phyloP scores from a whole-genome alignment of 495 filamentous ascomycete species.

The Extremus antarcticus region DNA sequence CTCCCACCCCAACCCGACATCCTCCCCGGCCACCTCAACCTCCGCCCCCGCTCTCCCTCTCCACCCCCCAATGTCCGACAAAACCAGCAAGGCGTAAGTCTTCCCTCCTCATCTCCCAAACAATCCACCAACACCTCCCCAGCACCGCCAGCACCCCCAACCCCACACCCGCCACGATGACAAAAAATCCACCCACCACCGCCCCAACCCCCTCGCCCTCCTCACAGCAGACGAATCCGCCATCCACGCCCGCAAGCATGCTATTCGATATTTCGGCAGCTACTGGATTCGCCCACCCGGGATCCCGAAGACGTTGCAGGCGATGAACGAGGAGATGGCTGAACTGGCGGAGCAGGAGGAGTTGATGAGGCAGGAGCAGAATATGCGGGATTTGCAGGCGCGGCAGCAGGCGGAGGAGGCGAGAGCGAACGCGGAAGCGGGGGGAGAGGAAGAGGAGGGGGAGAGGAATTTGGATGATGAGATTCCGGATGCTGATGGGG shows the following conservation, averaged over 20 bases:
- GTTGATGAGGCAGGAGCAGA: conserved; percentile 26
- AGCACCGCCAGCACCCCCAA: conserved; percentile 14
- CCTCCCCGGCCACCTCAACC: conserved; percentile 10
- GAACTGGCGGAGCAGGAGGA: conserved; percentile 33
- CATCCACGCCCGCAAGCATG: conserved; percentile 30
- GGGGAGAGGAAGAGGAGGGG: conserved; percentile 10
- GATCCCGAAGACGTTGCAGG: conserved; percentile 35
- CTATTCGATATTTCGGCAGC: conserved; percentile 32
- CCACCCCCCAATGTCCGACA: conserved; percentile 10
- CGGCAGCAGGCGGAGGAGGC: conserved; percentile 22
- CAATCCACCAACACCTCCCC: too few relatives aligned
- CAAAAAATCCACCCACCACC: conserved; percentile 6
- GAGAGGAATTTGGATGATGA: conserved; percentile 14
- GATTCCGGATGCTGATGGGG: conserved; percentile 52
- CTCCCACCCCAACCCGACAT: conserved; percentile 19
- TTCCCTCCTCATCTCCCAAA: too few relatives aligned
- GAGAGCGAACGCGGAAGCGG: conserved; percentile 2
- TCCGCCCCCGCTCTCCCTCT: conserved; percentile 14
- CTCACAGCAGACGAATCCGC: conserved; percentile 29
- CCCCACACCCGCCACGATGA: conserved; percentile 7
- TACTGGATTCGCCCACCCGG: conserved; percentile 36
- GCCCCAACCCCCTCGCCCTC: conserved; percentile 17
- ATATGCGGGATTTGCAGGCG: conserved; percentile 24
- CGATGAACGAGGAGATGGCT: conserved; percentile 31
- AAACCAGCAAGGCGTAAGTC: not conserved